Base-by-base conservation (phyloP, 768 basidiomycete species). In the Collybia mongolica region DNA sequence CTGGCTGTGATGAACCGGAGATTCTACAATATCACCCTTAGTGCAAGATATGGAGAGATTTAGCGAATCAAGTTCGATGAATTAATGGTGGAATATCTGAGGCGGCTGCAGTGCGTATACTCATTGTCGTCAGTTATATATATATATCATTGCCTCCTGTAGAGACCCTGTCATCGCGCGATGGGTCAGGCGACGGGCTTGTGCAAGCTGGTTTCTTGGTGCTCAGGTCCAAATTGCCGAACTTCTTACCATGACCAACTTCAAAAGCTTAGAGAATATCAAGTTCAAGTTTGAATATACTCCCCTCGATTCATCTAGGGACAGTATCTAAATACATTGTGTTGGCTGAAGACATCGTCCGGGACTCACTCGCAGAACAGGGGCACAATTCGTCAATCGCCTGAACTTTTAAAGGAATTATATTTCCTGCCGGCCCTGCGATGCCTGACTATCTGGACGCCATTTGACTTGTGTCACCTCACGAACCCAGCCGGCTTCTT, bases 111-210 rank as follows among this genome's bases (percentile, higher is more conserved):
- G 72, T 72, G 28, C 41, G 63, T 57, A 1, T 23, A 51, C 32
- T 8, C 22, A 32, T 18, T 24, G 26, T 22, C 28, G 26, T 37
- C 11, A 29, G n/a, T 24, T 17, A 24, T 17, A 22, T 14, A 3
- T 15, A 6, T 15, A 20, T 39, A 45, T 35, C 14, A 38, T 8
- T 24, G 20, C 20, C 22, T 17, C 22, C n/a, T 45, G 4, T 24
- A 72, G 71, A 52, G 60, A 61, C 14, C 69, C 68, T 29, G 44
- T 62, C 3, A 62, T 71, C 26, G 71, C 69, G 0, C 23, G 41
- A 18, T 63, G 64, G 35, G 73, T 74, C n/a, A 57, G 64, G 18
- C 61, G 62, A 17, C 66, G 70, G 1, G 69, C 70, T 9, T 74
- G 9, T 64, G 64, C 17, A 72, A 66, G 49, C 62, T 74, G 5